Evolutionary conservation across 2,329 filamentous ascomycete genomes (phyloP).

Genomic region (Macrophomina phaseolina): DNA sequence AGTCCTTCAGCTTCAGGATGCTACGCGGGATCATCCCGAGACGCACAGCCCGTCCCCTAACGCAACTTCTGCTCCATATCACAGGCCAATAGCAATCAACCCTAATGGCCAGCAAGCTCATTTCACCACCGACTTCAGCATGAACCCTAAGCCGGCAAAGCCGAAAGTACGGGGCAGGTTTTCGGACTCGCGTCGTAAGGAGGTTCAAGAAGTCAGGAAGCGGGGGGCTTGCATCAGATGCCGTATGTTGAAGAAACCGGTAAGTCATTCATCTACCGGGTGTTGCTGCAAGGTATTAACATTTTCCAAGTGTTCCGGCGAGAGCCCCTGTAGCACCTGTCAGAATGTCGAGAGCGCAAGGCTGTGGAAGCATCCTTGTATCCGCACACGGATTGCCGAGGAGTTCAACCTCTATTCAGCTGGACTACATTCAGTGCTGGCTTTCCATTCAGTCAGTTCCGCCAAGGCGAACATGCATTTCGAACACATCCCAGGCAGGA

Average conservation of each 20-base stretch:
- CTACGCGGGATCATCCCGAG: slow-evolving; percentile 36
- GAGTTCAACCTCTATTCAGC: slow-evolving; percentile 64
- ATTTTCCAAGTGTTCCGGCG: slow-evolving; percentile 56
- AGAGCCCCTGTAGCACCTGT: slow-evolving; percentile 65
- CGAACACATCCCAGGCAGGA: slow-evolving; percentile 55
- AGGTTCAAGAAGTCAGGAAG: slow-evolving; percentile 65
- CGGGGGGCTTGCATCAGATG: slow-evolving; percentile 67
- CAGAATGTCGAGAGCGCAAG: slow-evolving; percentile 64
- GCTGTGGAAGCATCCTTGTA: slow-evolving; percentile 65
- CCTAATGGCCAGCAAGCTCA: slow-evolving; percentile 36
- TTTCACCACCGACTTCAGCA: slow-evolving; percentile 47
- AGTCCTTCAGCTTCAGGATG: slow-evolving; percentile 39
- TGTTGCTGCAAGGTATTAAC: background rate
- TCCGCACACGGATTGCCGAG: slow-evolving; percentile 63
- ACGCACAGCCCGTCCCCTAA: slow-evolving; percentile 26
- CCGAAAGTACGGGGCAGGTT: slow-evolving; percentile 63
- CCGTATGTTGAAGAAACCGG: slow-evolving; percentile 67
- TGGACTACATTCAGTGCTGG: slow-evolving; percentile 58
- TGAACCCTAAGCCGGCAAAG: slow-evolving; percentile 46
- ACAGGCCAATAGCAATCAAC: slow-evolving; percentile 47
- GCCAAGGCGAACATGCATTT: slow-evolving; percentile 57
- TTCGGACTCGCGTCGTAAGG: slow-evolving; percentile 60
- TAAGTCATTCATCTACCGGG: slow-evolving; percentile 15
- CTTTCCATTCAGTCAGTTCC: slow-evolving; percentile 57
- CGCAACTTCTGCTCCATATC: slow-evolving; percentile 33